Evolutionary conservation across 257 asterid species (phyloP), one percentile per base, ranked within the genome.

Genomic region (Datura wrightii): DNA sequence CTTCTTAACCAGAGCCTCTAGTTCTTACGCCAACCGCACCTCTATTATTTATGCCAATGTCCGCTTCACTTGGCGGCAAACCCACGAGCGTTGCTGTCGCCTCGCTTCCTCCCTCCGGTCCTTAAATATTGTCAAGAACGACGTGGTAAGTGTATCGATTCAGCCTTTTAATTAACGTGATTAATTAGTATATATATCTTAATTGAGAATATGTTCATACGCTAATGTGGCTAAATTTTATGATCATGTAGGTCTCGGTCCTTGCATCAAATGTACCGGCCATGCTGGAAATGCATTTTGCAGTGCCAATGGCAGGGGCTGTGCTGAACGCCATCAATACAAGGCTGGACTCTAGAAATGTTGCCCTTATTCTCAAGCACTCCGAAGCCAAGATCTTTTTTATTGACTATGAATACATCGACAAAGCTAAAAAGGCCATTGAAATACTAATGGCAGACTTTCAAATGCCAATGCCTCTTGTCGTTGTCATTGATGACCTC

Each of bases 231-330:
- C 2, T 5, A 83, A 42, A 1, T 19, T 2, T 50, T 4, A 1
- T 42, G 10, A 41, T 39, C 53, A 2, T 48, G 13, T 44, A 94
- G 98, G 98, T 93, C 3, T 95, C 98, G 0, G 98, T 95, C 6
- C 72, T 95, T 92, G 98, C 98, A 1, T 98, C 97, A 0, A 95
- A 95, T 36, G 84, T 94, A 67, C 98, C 97, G 46, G 99, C 98
- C 1, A 60, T 89, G 87, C 92, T 94, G 59, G 99, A 95, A 44
- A 93, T 95, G 99, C 99, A 95, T 86, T 94, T 95, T 62, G 97
- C 97, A 3, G 99, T 95, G 80, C 98, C 99, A 1, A 95, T 95
- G 99, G 97, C 99, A 0, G 99, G 99, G 14, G 98, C 97, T 0
- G 96, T 95, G 4, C 90, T 95, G 34, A 95, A 93, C 89, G 67